These are phyloP conservation scores for Kuraishia floccosa DNA, from an alignment of 805 yeast species.

Conservation along the genomic window DNA sequence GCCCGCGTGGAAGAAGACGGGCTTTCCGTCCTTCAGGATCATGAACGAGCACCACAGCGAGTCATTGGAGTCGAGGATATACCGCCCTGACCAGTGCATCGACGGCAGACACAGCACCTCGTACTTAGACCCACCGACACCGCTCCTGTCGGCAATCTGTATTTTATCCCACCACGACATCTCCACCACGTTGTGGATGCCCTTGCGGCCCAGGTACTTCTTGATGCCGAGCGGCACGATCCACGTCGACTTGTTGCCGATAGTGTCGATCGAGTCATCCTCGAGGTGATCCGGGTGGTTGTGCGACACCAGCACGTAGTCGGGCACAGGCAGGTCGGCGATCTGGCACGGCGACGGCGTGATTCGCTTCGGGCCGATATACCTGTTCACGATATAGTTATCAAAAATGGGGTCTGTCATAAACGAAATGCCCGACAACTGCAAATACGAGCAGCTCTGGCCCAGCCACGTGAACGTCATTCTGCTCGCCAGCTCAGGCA, in stretches of 20 bases:
- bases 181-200: constrained; percentile 55
- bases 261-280: constrained; percentile 34
- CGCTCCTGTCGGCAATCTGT: constrained; percentile 2
- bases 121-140: constrained; percentile 33
- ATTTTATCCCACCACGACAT: constrained; percentile 89
- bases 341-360: constrained; percentile 62
- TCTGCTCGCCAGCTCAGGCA: constrained; percentile 29
- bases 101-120: constrained; percentile 88
- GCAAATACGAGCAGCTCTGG: constrained; percentile 75
- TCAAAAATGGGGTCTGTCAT: constrained; percentile 80
- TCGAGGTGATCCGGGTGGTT: constrained; percentile 96
- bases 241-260: constrained; percentile 67
- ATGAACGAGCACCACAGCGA: constrained; percentile 88
- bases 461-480: constrained; percentile 85
- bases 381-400: constrained; percentile 47
- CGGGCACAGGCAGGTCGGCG: constrained; percentile 53
- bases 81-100: constrained; percentile 94
- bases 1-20: constrained; percentile 84
- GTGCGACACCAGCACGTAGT: constrained; percentile 75
- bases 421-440: constrained; percentile 60
- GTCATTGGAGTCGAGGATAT: constrained; percentile 65
- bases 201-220: constrained; percentile 42
- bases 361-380: constrained; percentile 78
- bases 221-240: constrained; percentile 78
- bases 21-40: constrained; percentile 51